phyloP scores from a whole-genome alignment of 805 yeast genomes.

The Aciculoconidium aculeatum region DNA sequence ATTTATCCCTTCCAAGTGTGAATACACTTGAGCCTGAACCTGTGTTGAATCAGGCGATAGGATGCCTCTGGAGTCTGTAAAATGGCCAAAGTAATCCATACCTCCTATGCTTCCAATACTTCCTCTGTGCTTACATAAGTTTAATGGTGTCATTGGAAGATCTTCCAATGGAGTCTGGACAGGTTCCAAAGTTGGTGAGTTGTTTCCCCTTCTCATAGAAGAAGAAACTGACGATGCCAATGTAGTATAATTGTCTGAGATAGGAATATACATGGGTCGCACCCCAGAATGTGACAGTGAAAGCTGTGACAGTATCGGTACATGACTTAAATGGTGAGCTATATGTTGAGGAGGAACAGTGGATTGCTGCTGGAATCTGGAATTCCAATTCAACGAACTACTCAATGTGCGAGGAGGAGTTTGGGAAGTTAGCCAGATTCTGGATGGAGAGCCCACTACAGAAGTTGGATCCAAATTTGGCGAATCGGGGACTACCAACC shows the following conservation, averaged over 20 bases:
- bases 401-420: conserved; percentile 43
- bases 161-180: conserved; percentile 40
- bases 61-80: conserved; percentile 3
- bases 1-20: conserved; percentile 5
- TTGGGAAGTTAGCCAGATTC: conserved; percentile 47
- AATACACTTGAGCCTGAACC: background rate
- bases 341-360: conserved; percentile 3
- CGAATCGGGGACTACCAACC: conserved; percentile 38
- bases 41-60: conserved; percentile 5
- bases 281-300: background rate
- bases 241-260: conserved; percentile 8
- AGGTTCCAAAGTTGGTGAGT: conserved; percentile 30
- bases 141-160: conserved; percentile 40
- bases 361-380: conserved; percentile 8
- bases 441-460: conserved; percentile 49
- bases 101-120: background rate
- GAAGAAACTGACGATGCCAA: conserved; percentile 2
- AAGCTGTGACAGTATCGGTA: background rate
- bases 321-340: background rate
- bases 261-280: conserved; percentile 9
- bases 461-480: conserved; percentile 49
- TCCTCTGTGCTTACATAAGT: conserved; percentile 4
- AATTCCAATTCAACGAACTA: conserved; percentile 16
- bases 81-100: conserved; percentile 10
- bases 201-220: conserved; percentile 5